Percentiles rank a stretch among this genome's conserved stretches.
These are phyloP conservation scores for Wickerhamomyces sydowiorum DNA, from an alignment of 805 yeast species.

Conservation along the genomic window DNA sequence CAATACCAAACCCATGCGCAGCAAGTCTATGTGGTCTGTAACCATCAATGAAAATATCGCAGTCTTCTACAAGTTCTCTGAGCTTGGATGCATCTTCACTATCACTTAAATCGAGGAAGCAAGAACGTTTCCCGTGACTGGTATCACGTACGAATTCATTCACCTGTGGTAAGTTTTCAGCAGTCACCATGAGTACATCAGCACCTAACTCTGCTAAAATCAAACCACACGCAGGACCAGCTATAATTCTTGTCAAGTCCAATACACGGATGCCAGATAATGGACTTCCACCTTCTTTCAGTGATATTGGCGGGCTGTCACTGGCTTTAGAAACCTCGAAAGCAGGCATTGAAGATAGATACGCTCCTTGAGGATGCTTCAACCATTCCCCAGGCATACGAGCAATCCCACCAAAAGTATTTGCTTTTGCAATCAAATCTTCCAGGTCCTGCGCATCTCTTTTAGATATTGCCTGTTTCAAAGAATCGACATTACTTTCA, in stretches of 20 bases:
- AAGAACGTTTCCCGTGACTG: not conserved
- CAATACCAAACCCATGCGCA: not conserved
- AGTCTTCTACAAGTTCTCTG: not conserved
- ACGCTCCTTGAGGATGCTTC: not conserved
- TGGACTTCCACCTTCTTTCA: conserved; percentile 16
- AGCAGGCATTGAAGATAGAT: not conserved
- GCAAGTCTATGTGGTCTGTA: not conserved
- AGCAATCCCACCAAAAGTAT: not conserved
- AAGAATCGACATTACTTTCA: not conserved
- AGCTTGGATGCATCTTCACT: not conserved
- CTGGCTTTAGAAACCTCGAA: not conserved
- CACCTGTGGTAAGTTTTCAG: not conserved
- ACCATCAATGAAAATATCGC: not conserved
- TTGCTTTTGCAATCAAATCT: not conserved
- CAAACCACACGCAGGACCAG: conserved; percentile 36
- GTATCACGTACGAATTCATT: not conserved
- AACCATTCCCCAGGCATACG: not conserved
- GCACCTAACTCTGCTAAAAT: conserved; percentile 32
- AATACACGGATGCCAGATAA: conserved; percentile 27
- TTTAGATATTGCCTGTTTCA: not conserved
- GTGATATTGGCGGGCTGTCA: not conserved
- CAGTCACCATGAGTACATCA: not conserved
- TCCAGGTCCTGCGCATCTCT: not conserved
- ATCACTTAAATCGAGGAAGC: not conserved
- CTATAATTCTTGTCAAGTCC: conserved; percentile 34